These are phyloP conservation scores for Teunomyces tritomae DNA, from an alignment of 805 yeast genomes.

Conservation along the genomic window DNA sequence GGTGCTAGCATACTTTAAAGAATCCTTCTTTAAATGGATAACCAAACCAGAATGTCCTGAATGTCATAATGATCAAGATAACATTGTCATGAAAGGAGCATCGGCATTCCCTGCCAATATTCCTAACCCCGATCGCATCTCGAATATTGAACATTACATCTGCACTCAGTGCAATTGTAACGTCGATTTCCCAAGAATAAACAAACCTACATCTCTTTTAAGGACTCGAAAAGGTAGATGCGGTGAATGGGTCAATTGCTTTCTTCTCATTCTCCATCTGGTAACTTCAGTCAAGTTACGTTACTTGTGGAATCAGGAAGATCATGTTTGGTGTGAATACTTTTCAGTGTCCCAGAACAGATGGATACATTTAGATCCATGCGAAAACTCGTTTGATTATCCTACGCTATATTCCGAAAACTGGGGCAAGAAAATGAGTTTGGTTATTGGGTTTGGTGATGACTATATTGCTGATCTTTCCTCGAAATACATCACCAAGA, in stretches of 20 bases:
- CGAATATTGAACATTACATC: constrained; percentile 59
- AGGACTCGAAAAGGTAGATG: constrained; percentile 74
- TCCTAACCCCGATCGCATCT: constrained; percentile 43
- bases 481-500: constrained; percentile 55
- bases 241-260: constrained; percentile 94
- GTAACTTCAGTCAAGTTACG: constrained; percentile 52
- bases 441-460: constrained; percentile 66
- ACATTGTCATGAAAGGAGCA: constrained; percentile 38
- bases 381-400: constrained; percentile 82
- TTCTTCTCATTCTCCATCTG: constrained; percentile 65
- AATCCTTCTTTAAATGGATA: constrained; percentile 81
- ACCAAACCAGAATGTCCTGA: constrained; percentile 59
- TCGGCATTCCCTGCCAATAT: constrained; percentile 32
- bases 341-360: constrained; percentile 56
- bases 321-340: constrained; percentile 95
- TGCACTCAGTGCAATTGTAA: constrained; percentile 50
- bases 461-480: constrained; percentile 70
- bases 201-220: constrained; percentile 61
- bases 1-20: constrained; percentile 51
- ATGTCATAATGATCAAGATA: constrained; percentile 44
- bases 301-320: constrained; percentile 85
- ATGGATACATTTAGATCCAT: constrained; percentile 89
- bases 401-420: constrained; percentile 76
- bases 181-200: constrained; percentile 74
- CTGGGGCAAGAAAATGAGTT: constrained; percentile 95